Percentiles rank a stretch among this genome's conserved stretches.
Conservation (phyloP, 1,284 basidiomycete genomes). For the Leucoagaricus sp. region DNA sequence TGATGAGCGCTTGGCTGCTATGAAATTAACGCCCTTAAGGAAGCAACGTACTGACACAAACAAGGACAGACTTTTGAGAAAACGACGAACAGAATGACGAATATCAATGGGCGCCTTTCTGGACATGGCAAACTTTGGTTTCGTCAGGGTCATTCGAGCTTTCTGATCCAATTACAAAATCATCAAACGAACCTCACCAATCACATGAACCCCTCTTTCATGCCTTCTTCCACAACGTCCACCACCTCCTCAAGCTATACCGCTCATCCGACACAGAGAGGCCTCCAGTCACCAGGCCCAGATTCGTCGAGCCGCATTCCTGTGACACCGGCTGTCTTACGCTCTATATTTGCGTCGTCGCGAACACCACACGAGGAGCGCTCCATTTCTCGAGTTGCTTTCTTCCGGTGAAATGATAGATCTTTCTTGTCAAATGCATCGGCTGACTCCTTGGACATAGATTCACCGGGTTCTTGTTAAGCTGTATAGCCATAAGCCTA, state of each 20-base stretch:
- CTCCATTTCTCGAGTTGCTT: constrained; percentile 77
- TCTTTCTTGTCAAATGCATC: not conserved
- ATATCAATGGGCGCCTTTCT: not conserved
- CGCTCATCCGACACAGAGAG: constrained; percentile 33
- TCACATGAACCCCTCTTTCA: constrained; percentile 6
- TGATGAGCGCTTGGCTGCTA: not conserved
- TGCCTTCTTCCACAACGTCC: constrained; percentile 28
- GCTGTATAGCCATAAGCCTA: constrained; percentile 76
- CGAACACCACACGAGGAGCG: constrained; percentile 77
- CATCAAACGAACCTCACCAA: not conserved
- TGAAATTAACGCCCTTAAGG: not conserved
- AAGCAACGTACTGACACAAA: not conserved
- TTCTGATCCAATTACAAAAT: constrained; percentile 9
- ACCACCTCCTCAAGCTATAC: constrained; percentile 42
- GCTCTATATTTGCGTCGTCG: constrained; percentile 82
- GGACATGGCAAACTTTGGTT: not conserved
- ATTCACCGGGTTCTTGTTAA: constrained; percentile 77
- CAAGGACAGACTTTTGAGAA: too few relatives aligned
- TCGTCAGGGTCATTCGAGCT: not conserved
- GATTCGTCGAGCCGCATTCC: constrained; percentile 61
- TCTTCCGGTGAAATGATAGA: constrained; percentile 62
- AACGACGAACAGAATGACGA: too few relatives aligned
- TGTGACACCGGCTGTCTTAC: constrained; percentile 75
- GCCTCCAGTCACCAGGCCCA: constrained; percentile 33
- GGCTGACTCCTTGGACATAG: constrained; percentile 36